Conservation (phyloP, 495 filamentous ascomycete genomes). For the Hypoxylon intermedium region DNA sequence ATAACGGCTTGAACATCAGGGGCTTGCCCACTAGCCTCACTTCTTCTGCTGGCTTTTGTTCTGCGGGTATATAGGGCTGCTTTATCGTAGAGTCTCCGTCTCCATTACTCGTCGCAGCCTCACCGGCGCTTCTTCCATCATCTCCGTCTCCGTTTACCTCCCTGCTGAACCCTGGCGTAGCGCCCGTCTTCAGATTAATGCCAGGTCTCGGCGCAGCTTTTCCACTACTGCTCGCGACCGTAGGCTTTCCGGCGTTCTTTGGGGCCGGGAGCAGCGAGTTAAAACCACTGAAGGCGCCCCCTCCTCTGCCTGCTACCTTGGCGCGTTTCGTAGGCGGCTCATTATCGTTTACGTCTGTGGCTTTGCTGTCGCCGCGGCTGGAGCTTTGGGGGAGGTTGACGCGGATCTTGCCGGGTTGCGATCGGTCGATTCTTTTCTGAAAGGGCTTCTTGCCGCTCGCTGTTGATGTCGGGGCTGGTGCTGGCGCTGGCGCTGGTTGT, state of each 20-base stretch:
- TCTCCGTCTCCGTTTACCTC: slow-evolving; percentile 46
- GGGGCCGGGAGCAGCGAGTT: slow-evolving; percentile 88
- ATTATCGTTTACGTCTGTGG: slow-evolving; percentile 43
- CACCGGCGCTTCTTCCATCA: slow-evolving; percentile 29
- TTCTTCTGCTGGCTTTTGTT: slow-evolving; percentile 60
- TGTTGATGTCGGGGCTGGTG: slow-evolving; percentile 44
- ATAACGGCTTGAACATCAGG: slow-evolving; percentile 87
- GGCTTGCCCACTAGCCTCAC: slow-evolving; percentile 76
- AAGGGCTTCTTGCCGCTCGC: slow-evolving; percentile 60
- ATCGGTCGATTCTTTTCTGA: slow-evolving; percentile 78
- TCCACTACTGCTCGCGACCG: slow-evolving; percentile 43
- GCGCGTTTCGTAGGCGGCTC: slow-evolving; percentile 76
- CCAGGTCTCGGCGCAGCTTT: slow-evolving; percentile 51
- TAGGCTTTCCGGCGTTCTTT: slow-evolving; percentile 62
- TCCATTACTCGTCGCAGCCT: slow-evolving; percentile 15
- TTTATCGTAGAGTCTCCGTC: slow-evolving; percentile 34
- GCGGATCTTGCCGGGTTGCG: slow-evolving; percentile 81
- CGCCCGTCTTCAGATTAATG: slow-evolving; percentile 79
- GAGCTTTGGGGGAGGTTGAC: slow-evolving; percentile 69
- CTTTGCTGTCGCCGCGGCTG: slow-evolving; percentile 45
- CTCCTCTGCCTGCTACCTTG: slow-evolving; percentile 56
- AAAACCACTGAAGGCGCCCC: slow-evolving; percentile 71
- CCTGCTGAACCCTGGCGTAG: slow-evolving; percentile 78
- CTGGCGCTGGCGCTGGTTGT: slow-evolving; percentile 20
- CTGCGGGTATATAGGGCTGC: slow-evolving; percentile 53